Evolutionary conservation across 495 filamentous ascomycete species (phyloP).

Genomic region (Choiromyces venosus): DNA sequence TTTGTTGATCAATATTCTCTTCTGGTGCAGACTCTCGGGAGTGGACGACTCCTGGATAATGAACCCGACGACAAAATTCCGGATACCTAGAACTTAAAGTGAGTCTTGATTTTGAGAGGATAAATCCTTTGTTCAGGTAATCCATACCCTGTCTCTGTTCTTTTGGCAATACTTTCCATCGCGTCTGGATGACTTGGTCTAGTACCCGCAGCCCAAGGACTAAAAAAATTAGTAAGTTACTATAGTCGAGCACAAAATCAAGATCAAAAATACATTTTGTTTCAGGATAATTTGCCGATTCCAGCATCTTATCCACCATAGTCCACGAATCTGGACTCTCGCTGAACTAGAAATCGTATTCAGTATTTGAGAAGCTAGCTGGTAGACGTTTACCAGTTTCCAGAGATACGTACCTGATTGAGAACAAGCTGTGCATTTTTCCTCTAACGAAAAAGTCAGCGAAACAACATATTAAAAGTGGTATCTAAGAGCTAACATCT

Average conservation of each 20-base stretch:
- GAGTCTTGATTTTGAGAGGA: constrained; percentile 29
- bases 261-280: constrained; percentile 72
- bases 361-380: constrained; percentile 32
- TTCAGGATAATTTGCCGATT: constrained; percentile 81
- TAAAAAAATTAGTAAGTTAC: constrained; percentile 49
- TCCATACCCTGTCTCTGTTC: constrained; percentile 84
- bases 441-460: constrained; percentile 59
- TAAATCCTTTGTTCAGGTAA: background rate
- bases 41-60: constrained; percentile 87
- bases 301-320: constrained; percentile 89
- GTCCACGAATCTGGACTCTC: constrained; percentile 98
- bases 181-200: constrained; percentile 96
- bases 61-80: constrained; percentile 96
- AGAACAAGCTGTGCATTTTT: constrained; percentile 90
- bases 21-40: constrained; percentile 72
- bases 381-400: constrained; percentile 2
- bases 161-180: constrained; percentile 94
- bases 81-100: constrained; percentile 62
- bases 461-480: constrained; percentile 38
- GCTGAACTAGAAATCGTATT: constrained; percentile 68
- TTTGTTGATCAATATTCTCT: constrained; percentile 91
- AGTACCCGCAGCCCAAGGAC: constrained; percentile 92
- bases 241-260: background rate
- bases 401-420: constrained; percentile 68
- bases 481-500: constrained; percentile 54